Conservation (phyloP, 306 rosid genomes). For the Cyclanthera cordifolia region DNA sequence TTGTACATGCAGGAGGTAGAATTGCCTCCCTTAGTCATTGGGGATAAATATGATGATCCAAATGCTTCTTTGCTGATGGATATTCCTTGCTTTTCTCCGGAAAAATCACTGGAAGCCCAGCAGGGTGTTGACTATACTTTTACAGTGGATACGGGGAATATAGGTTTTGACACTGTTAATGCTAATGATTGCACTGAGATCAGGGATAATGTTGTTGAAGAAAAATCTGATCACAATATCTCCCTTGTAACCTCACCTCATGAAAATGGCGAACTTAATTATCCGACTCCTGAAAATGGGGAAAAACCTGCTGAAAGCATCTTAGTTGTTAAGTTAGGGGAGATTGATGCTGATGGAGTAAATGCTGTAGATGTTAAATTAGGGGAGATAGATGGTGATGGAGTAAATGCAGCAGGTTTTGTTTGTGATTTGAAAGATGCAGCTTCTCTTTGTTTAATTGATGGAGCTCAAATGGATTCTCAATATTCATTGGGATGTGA, state of each 20-base stretch:
- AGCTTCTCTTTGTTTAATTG: conserved; percentile 20
- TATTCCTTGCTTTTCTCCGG: conserved; percentile 26
- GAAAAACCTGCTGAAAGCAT: conserved; percentile 30
- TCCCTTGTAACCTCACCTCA: conserved; percentile 26
- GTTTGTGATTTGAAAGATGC: conserved; percentile 43
- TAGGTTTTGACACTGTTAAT: conserved; percentile 24
- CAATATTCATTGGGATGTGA: conserved; percentile 24
- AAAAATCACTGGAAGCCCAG: conserved; percentile 30
- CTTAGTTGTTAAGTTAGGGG: conserved; percentile 24
- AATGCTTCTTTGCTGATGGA: conserved; percentile 35
- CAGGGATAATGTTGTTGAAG: conserved; percentile 25
- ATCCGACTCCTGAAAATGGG: conserved; percentile 21
- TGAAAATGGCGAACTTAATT: conserved; percentile 34
- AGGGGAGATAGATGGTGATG: conserved; percentile 36
- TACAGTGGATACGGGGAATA: conserved; percentile 21
- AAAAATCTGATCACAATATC: conserved; percentile 26
- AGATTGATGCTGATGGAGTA: conserved; percentile 36
- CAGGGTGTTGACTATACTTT: conserved; percentile 23
- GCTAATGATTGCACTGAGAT: conserved; percentile 27
- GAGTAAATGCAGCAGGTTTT: conserved; percentile 26
- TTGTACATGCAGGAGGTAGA: conserved; percentile 28
- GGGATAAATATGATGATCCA: conserved; percentile 34
- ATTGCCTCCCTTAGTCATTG: conserved; percentile 23
- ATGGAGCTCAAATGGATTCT: conserved; percentile 30
- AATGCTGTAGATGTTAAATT: conserved; percentile 24